Evolutionary conservation across 2,329 filamentous ascomycete species (phyloP), one percentile per base, ranked within the genome.

Genomic region (Penicillium sp.): DNA sequence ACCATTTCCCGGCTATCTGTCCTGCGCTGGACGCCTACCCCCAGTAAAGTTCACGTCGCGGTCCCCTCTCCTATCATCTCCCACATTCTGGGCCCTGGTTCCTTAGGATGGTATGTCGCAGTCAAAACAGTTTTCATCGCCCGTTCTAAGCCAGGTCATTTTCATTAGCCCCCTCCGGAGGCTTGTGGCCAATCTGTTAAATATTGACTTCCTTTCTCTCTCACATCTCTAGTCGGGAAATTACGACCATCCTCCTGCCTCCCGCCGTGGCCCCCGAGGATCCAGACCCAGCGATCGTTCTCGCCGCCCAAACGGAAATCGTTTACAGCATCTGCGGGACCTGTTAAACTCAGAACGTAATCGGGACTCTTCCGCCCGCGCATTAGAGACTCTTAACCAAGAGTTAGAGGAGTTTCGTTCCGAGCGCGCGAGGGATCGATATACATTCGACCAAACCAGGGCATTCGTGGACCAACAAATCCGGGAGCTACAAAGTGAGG

Each of bases 201-300:
- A 53, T 66, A 64, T 67, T 71, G 64, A 71, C 68, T 48, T 49
- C 60, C 64, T 64, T 58, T 15, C 11, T 41, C 35, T 41, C 53
- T 58, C 54, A 47, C 23, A 17, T 55, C 41, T 66, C 23, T 66
- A 82, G 79, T 78, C 80, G 61, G 76, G 75, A 55, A 79, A 78
- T 61, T 76, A 79, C 72, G 77, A 79, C 68, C 74, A 76, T 63
- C 77, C 78, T 57, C 75, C 76, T 57, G 77, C 76, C 56, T 77
- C 76, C 58, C 73, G 69, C 45, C 71, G 71, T 60, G 59, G 67
- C 35, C 62, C 71, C 63, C 70, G 70, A 64, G 65, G 66, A 64
- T 60, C 50, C 48, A 64, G 66, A 23, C 46, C 67, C 48, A 65
- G 68, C 58, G 67, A 73, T 62, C 68, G 71, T 62, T 67, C 67